Conservation (phyloP, 2,329 filamentous ascomycete genomes). For the Nannizziopsis arthrosporioides region DNA sequence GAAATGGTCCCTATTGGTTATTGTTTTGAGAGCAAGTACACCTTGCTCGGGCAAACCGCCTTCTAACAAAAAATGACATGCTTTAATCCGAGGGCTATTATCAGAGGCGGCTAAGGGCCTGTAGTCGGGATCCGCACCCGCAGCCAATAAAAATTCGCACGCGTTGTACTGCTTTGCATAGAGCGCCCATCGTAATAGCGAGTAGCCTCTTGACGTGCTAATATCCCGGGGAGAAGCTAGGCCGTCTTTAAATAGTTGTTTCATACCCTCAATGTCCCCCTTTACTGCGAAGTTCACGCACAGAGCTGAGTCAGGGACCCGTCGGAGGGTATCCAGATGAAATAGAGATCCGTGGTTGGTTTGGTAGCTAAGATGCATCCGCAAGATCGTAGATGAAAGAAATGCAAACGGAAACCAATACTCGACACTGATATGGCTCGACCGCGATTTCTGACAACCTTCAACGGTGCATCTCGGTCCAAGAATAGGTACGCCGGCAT, state of each 20-base stretch:
- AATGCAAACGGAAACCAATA: constrained; percentile 26
- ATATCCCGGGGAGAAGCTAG: constrained; percentile 26
- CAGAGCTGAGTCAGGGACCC: constrained; percentile 22
- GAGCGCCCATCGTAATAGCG: constrained; percentile 25
- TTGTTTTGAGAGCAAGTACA: constrained; percentile 12
- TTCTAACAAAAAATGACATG: constrained; percentile 19
- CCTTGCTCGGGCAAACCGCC: constrained; percentile 15
- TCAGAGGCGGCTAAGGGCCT: constrained; percentile 18
- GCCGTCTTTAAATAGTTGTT: constrained; percentile 22
- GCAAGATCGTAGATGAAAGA: constrained; percentile 23
- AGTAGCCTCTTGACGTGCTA: constrained; percentile 24
- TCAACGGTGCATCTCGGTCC: constrained; percentile 19
- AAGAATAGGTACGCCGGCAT: constrained; percentile 21
- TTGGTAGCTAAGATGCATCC: constrained; percentile 19
- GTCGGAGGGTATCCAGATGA: constrained; percentile 21
- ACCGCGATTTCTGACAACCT: constrained; percentile 18
- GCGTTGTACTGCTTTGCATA: constrained; percentile 26
- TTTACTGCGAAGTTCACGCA: constrained; percentile 23
- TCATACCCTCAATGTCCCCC: constrained; percentile 25
- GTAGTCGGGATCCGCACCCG: constrained; percentile 25
- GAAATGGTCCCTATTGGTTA: constrained; percentile 11
- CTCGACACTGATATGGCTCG: constrained; percentile 20
- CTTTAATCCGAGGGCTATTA: constrained; percentile 21
- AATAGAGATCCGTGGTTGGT: constrained; percentile 17
- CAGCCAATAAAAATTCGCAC: constrained; percentile 21